Evolutionary conservation across 495 filamentous ascomycete species (phyloP).

Genomic region (Collariella sp.): DNA sequence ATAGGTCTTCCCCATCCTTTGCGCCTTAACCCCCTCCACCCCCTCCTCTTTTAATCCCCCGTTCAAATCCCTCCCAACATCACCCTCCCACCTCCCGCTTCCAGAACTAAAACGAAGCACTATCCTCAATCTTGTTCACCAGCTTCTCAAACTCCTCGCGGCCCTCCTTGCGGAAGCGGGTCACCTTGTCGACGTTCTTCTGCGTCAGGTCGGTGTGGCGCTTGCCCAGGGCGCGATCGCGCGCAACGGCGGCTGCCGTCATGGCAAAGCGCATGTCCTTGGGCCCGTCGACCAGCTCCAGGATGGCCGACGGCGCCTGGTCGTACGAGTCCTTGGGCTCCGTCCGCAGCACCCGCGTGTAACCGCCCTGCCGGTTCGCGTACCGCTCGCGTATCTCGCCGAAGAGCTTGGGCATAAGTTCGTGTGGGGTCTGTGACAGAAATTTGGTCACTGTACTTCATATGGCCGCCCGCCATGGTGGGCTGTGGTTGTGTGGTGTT

Average conservation of each 20-base stretch:
- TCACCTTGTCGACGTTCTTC: slow-evolving; percentile 79
- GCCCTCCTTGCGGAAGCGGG: slow-evolving; percentile 61
- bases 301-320: slow-evolving; percentile 78
- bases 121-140: slow-evolving; percentile 51
- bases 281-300: slow-evolving; percentile 94
- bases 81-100: neutral
- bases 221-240: slow-evolving; percentile 44
- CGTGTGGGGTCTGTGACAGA: slow-evolving; percentile 42
- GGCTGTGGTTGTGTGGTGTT: slow-evolving; percentile 2
- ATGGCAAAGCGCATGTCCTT: slow-evolving; percentile 92
- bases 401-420: slow-evolving; percentile 79
- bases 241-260: slow-evolving; percentile 71
- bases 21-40: too few species aligned
- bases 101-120: slow-evolving; percentile 19
- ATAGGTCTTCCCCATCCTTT: too few species aligned
- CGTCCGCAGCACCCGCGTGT: slow-evolving; percentile 86
- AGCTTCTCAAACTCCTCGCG: slow-evolving; percentile 56
- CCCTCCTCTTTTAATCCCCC: neutral
- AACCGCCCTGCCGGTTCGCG: slow-evolving; percentile 72
- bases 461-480: slow-evolving; percentile 72
- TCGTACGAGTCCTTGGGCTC: slow-evolving; percentile 70
- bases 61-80: neutral
- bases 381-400: slow-evolving; percentile 74
- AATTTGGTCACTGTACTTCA: slow-evolving; percentile 64
- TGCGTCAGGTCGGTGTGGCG: slow-evolving; percentile 59